A percentile compares a stretch with the other conserved stretches of the same genome.
Conservation (phyloP, 2,329 filamentous ascomycete genomes). For the Parascedosporium putredinis region DNA sequence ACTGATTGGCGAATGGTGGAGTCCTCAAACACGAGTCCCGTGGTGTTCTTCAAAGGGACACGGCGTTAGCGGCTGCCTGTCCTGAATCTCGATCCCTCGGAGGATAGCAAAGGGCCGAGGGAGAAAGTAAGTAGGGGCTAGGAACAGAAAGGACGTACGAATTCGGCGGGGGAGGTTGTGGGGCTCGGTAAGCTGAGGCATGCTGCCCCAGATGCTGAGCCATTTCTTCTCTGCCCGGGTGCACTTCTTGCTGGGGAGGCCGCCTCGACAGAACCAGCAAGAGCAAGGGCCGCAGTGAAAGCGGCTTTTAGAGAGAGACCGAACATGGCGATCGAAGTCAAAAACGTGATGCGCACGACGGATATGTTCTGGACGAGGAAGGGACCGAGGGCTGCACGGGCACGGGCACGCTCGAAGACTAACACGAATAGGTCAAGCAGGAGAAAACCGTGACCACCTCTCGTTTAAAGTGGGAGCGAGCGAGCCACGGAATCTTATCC, state of each 20-base stretch:
- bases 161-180: slow-evolving; percentile 46
- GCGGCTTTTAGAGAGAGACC: slow-evolving; percentile 2
- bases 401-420: not conserved
- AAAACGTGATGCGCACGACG: not conserved
- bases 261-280: not conserved
- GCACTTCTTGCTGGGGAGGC: not conserved
- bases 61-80: slow-evolving; percentile 13
- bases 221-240: slow-evolving; percentile 31
- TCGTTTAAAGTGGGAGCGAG: too few species aligned
- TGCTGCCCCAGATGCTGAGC: slow-evolving; percentile 51
- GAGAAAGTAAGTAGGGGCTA: not conserved
- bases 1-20: slow-evolving; percentile 53
- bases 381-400: not conserved
- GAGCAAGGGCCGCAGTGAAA: not conserved
- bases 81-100: too few species aligned
- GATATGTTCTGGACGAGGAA: not conserved
- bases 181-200: slow-evolving; percentile 52
- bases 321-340: not conserved
- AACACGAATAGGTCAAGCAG: not conserved
- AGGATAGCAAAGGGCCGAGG: too few species aligned
- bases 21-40: slow-evolving; percentile 41
- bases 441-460: too few species aligned
- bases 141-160: slow-evolving; percentile 26
- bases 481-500: too few species aligned
- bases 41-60: slow-evolving; percentile 32